phyloP scores from a whole-genome alignment of 2,329 filamentous ascomycete species.

The Ophiobolus disseminans region DNA sequence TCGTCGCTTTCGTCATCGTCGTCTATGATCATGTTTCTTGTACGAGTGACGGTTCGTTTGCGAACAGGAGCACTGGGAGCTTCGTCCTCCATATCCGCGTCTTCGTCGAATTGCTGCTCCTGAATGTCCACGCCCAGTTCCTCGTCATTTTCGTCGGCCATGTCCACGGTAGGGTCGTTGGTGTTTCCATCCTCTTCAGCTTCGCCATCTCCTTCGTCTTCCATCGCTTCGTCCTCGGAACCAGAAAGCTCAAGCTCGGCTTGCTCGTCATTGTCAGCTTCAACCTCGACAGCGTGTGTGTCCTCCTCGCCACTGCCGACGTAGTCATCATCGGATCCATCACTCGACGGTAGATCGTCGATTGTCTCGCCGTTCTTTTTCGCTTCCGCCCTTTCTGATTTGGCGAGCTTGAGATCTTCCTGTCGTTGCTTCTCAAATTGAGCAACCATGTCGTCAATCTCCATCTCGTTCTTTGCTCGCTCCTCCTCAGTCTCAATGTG shows the following conservation, averaged over 20 bases:
- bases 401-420: slow-evolving; percentile 80
- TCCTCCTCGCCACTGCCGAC: slow-evolving; percentile 56
- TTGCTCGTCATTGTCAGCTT: slow-evolving; percentile 40
- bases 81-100: slow-evolving; percentile 55
- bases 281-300: slow-evolving; percentile 49
- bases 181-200: slow-evolving; percentile 37
- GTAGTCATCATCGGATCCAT: slow-evolving; percentile 63
- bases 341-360: slow-evolving; percentile 55
- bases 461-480: slow-evolving; percentile 78
- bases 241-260: slow-evolving; percentile 35
- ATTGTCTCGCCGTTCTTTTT: slow-evolving; percentile 65
- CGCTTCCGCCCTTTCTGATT: slow-evolving; percentile 74
- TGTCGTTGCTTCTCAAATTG: slow-evolving; percentile 77
- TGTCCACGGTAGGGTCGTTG: slow-evolving; percentile 48
- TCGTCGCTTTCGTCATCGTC: slow-evolving; percentile 60
- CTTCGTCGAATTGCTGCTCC: slow-evolving; percentile 32
- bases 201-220: slow-evolving; percentile 32
- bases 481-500: slow-evolving; percentile 86
- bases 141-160: slow-evolving; percentile 46
- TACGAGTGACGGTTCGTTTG: slow-evolving; percentile 60
- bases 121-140: slow-evolving; percentile 28
- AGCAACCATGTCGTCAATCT: slow-evolving; percentile 78
- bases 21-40: slow-evolving; percentile 66
- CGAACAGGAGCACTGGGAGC: slow-evolving; percentile 54
- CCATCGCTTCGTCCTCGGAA: slow-evolving; percentile 38